Conservation (phyloP, 108 stramenopile genomes). For the Thalassiosira profunda region DNA sequence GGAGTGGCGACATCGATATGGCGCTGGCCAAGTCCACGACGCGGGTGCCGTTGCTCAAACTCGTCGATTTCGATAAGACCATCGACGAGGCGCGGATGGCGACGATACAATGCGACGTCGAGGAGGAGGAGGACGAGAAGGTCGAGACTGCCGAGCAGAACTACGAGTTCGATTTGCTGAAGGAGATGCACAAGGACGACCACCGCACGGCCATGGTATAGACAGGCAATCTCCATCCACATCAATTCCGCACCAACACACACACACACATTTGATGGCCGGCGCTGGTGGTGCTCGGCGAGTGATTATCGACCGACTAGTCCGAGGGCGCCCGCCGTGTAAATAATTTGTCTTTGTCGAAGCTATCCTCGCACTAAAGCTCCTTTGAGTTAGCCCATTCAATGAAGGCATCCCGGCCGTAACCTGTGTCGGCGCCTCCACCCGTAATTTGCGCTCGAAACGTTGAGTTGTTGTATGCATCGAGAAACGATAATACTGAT, state of each 20-base stretch:
- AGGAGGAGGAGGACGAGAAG: slow-evolving; percentile 27
- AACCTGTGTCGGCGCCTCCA: too few relatives aligned
- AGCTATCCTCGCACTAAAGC: too few relatives aligned
- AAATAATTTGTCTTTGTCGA: too few relatives aligned
- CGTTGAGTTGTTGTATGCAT: too few relatives aligned
- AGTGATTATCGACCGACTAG: too few relatives aligned
- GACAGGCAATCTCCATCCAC: background rate
- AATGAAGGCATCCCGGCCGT: too few relatives aligned
- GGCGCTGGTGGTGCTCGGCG: too few relatives aligned
- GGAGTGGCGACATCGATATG: slow-evolving; percentile 78
- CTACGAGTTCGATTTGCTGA: slow-evolving; percentile 42
- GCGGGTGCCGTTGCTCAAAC: slow-evolving; percentile 62
- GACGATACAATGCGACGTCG: slow-evolving; percentile 30
- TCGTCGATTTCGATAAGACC: slow-evolving; percentile 78
- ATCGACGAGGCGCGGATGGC: slow-evolving; percentile 26
- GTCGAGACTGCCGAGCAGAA: slow-evolving; percentile 37
- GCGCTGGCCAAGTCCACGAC: slow-evolving; percentile 74
- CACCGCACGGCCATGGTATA: slow-evolving; percentile 50
- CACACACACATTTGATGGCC: background rate
- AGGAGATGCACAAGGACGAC: slow-evolving; percentile 51
- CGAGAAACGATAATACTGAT: too few relatives aligned
- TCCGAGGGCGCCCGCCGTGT: too few relatives aligned
- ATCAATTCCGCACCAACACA: background rate
- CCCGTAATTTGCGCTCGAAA: too few relatives aligned
- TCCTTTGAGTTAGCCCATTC: too few relatives aligned